phyloP scores from a whole-genome alignment of 768 basidiomycete genomes.

The Symmetrospora coprosmae region DNA sequence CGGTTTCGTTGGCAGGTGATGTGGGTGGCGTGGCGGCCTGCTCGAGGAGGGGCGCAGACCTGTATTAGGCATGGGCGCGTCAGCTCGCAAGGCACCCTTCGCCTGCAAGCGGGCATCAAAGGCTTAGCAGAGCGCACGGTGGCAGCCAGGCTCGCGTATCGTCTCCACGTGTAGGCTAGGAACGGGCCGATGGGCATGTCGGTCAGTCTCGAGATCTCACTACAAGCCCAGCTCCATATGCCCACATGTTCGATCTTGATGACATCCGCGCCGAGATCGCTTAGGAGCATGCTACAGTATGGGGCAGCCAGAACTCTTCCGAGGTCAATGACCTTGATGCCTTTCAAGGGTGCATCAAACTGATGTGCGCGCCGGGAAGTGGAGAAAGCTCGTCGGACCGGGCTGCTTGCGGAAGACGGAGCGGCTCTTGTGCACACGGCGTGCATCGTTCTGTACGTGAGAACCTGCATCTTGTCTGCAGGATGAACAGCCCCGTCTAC shows the following conservation, averaged over 20 bases:
- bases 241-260: constrained; percentile 66
- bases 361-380: background rate
- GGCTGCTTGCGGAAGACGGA: too few species aligned
- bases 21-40: constrained; percentile 25
- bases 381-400: background rate
- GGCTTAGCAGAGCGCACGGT: background rate
- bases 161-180: constrained; percentile 48
- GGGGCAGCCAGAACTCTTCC: constrained; percentile 53
- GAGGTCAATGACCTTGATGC: constrained; percentile 70
- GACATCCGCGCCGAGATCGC: constrained; percentile 77
- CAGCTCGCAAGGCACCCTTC: too few species aligned
- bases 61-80: background rate
- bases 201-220: background rate
- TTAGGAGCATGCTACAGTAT: constrained; percentile 51
- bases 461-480: too few species aligned
- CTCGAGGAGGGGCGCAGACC: constrained; percentile 39
- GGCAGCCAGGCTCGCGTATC: constrained; percentile 53
- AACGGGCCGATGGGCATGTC: background rate
- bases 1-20: constrained; percentile 34
- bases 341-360: constrained; percentile 48
- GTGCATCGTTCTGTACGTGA: background rate
- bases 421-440: background rate
- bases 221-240: constrained; percentile 35
- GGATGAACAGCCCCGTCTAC: too few species aligned
- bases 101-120: too few species aligned